phyloP scores from a whole-genome alignment of 2,329 filamentous ascomycete genomes.

The Aspergillus pseudoterreus region DNA sequence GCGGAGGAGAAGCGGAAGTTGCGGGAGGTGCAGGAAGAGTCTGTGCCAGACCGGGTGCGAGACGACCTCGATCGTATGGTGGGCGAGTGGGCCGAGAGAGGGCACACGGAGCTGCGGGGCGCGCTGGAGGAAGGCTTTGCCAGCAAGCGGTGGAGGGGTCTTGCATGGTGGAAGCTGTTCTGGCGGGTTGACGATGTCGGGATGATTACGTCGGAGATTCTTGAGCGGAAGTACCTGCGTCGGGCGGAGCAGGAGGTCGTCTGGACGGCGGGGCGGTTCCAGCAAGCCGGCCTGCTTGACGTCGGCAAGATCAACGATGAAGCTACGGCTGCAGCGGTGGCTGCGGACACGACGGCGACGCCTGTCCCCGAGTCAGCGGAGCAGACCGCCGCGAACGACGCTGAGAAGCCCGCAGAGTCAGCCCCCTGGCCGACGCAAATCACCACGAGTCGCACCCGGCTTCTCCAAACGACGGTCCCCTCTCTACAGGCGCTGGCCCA shows the following conservation, averaged over 20 bases:
- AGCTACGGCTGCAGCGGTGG: too few species aligned
- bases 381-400: conserved; percentile 7
- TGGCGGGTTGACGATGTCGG: conserved; percentile 91
- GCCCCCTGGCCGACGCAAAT: conserved; percentile 72
- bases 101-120: conserved; percentile 78
- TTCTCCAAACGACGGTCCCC: conserved; percentile 64
- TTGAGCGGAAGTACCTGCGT: conserved; percentile 72
- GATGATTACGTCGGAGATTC: conserved; percentile 75
- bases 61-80: conserved; percentile 57
- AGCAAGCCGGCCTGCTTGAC: conserved; percentile 57
- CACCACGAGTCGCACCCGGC: conserved; percentile 62
- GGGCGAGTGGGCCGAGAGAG: conserved; percentile 69
- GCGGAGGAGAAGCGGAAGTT: conserved; percentile 26
- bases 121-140: conserved; percentile 75
- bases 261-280: conserved; percentile 73
- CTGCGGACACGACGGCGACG: too few species aligned
- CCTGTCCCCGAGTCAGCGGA: conserved; percentile 4
- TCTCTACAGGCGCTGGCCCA: conserved; percentile 70
- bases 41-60: conserved; percentile 44
- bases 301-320: conserved; percentile 26
- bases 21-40: conserved; percentile 25
- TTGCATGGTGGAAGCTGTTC: conserved; percentile 92
- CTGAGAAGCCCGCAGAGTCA: not conserved
- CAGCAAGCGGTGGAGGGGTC: conserved; percentile 70
- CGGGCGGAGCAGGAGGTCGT: conserved; percentile 77